These are phyloP conservation scores for Fremontodendron californicum DNA, from an alignment of 345 rosid species.

Conservation along the genomic window DNA sequence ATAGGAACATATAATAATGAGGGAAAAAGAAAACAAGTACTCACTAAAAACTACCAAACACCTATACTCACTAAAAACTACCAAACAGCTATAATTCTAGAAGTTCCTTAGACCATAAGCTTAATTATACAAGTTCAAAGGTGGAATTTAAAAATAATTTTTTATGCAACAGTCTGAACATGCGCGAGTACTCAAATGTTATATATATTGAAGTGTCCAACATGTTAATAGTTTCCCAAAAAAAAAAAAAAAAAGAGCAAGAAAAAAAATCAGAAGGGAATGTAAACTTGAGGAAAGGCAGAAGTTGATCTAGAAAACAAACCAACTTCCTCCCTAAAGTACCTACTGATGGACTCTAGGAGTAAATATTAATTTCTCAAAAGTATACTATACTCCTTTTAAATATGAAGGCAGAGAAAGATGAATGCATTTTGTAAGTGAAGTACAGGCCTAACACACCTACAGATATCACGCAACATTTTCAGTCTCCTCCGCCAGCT, in stretches of 20 bases:
- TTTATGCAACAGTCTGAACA: not conserved
- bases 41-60: not conserved
- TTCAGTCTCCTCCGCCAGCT: slow-evolving; percentile 80
- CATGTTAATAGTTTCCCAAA: not conserved
- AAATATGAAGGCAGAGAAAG: not conserved
- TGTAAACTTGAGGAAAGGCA: not conserved
- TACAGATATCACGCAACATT: slow-evolving; percentile 94
- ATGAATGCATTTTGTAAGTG: not conserved
- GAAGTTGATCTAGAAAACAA: not conserved
- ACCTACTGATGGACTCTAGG: not conserved
- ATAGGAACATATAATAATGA: not conserved
- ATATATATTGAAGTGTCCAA: not conserved
- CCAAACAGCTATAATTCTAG: slow-evolving; percentile 4
- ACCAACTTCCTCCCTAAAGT: not conserved
- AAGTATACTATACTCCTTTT: not conserved
- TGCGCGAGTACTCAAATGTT: not conserved
- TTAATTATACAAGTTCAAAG: not conserved
- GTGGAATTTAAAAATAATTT: not conserved
- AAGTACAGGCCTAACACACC: slow-evolving; percentile 39
- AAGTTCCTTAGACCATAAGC: not conserved
- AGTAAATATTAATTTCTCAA: not conserved
- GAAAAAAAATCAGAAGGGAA: not conserved
- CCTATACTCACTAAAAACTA: not conserved
- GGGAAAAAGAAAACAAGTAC: not conserved
- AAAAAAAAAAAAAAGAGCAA: not conserved